A percentile compares a stretch with the other conserved stretches of the same genome.
Conservation (phyloP, 2,329 filamentous ascomycete genomes). For the Gliomastix tumulicola region DNA sequence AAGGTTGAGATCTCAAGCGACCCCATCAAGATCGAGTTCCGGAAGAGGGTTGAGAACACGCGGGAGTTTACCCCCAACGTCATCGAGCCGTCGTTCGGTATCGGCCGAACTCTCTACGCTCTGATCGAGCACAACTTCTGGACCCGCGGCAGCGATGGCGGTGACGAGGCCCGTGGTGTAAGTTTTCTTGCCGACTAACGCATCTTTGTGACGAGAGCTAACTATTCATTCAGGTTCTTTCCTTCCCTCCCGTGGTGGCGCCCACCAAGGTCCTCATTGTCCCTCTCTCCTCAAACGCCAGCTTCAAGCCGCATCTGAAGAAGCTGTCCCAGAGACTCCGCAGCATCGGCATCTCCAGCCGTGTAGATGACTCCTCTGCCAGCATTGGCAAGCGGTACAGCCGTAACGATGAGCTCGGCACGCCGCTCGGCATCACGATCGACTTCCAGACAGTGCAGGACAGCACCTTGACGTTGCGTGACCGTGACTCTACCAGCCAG, state of each 20-base stretch:
- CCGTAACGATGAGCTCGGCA: conserved; percentile 93
- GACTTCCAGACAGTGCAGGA: conserved; percentile 95
- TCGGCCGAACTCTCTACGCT: conserved; percentile 88
- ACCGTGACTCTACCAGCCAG: conserved; percentile 86
- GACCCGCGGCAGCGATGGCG: conserved; percentile 61
- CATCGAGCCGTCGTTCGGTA: conserved; percentile 96
- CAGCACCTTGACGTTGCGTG: conserved; percentile 76
- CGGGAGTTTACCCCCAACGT: conserved; percentile 93
- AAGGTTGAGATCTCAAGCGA: conserved; percentile 76
- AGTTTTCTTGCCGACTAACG: conserved; percentile 32
- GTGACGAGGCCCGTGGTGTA: conserved; percentile 74
- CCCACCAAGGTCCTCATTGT: conserved; percentile 93
- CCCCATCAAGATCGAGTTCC: conserved; percentile 75
- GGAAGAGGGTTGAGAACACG: conserved; percentile 73
- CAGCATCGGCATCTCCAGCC: conserved; percentile 69
- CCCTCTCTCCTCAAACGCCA: conserved; percentile 73
- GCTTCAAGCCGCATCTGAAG: conserved; percentile 72
- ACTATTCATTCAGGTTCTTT: conserved; percentile 45
- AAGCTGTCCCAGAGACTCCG: conserved; percentile 71
- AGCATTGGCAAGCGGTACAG: conserved; percentile 93
- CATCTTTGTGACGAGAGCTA: not conserved
- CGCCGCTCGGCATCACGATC: conserved; percentile 86
- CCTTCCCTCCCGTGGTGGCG: conserved; percentile 60
- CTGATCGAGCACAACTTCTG: conserved; percentile 95
- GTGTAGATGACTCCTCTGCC: conserved; percentile 83